Evolutionary conservation across 2,329 filamentous ascomycete genomes (phyloP).

Genomic region (Aspergillus quadrilineatus): DNA sequence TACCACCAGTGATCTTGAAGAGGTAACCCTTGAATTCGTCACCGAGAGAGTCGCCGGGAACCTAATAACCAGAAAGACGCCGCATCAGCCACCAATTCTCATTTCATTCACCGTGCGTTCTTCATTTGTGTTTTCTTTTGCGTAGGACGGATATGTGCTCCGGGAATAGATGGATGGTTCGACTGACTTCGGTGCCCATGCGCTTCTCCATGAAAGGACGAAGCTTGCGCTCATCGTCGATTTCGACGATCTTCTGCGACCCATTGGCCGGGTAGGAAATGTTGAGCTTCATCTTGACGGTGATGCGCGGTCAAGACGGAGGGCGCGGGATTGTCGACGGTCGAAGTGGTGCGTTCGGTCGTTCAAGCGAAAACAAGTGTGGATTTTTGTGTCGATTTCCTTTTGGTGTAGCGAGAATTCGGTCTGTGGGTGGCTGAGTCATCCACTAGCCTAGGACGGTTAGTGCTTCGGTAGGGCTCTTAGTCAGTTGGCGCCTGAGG

Average conservation of each 20-base stretch:
- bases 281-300: slow-evolving; percentile 73
- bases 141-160: slow-evolving; percentile 11
- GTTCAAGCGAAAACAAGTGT: slow-evolving; percentile 26
- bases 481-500: slow-evolving; percentile 19
- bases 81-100: slow-evolving; percentile 34
- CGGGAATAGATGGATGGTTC: slow-evolving; percentile 21
- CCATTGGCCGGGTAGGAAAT: slow-evolving; percentile 96
- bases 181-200: slow-evolving; percentile 61
- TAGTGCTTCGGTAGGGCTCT: slow-evolving; percentile 27
- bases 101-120: slow-evolving; percentile 7
- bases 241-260: slow-evolving; percentile 98
- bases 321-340: slow-evolving; percentile 45
- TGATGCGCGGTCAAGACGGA: slow-evolving; percentile 49
- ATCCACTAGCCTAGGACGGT: slow-evolving; percentile 30
- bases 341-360: slow-evolving; percentile 35
- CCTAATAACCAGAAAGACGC: slow-evolving; percentile 51
- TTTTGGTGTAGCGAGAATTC: slow-evolving; percentile 43
- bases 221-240: slow-evolving; percentile 99
- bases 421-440: slow-evolving; percentile 41
- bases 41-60: slow-evolving; percentile 89
- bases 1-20: slow-evolving; percentile 98
- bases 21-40: slow-evolving; percentile 99
- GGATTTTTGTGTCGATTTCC: slow-evolving; percentile 41
- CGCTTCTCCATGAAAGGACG: slow-evolving; percentile 98
- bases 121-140: slow-evolving; percentile 2